Base-by-base conservation (phyloP, 83 land plant genomes). In the Larix sibirica region DNA sequence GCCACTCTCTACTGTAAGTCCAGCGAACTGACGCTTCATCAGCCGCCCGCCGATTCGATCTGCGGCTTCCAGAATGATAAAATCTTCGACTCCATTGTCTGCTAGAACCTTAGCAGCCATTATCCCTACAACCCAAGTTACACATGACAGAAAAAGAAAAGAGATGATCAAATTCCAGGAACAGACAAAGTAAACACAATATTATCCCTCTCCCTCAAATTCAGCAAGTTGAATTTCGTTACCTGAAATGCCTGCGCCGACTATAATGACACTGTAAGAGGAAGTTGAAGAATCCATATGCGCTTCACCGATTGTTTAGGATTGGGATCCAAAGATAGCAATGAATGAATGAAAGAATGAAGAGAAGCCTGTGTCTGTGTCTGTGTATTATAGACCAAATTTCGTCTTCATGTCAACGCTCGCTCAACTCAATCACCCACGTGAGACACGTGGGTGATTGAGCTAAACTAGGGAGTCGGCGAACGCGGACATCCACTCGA, bases 11-110 rank as follows among this genome's bases (percentile, higher is more conserved):
- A 94, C 87, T 50, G 86, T 81, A 24, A 87, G 66, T 2, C 91
- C 95, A 4, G 88, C 90, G 77, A 95, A 95, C 4, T 83, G 61
- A 23, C 84, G 83, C 24, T 85, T 88, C 59, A 80, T 26, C 40
- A 95, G 54, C 4, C 87, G 58, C 0, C 98, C 96, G 2, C 96
- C 98, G 33, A 95, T 90, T 16, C 90, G 84, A 42, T 90, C 93
- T 23, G 93, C 77, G 13, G 95, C 98, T 79, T 95, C 98, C 75
- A 95, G 64, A 7, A 92, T 92, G 44, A 95, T 16, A 31, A 95
- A 31, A 64, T 94, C 92, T 16, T 83, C 83, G 26, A 90, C 83
- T 23, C 98, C 98, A n/a, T 86, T 87, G 74, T 90, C 92, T 58
- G 91, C 81, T 42, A 95, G 76, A 0, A 79, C 83, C 89, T 90